These are phyloP conservation scores for Trypanosoma caninum DNA, from an alignment of 208 protist species.

Conservation along the genomic window DNA sequence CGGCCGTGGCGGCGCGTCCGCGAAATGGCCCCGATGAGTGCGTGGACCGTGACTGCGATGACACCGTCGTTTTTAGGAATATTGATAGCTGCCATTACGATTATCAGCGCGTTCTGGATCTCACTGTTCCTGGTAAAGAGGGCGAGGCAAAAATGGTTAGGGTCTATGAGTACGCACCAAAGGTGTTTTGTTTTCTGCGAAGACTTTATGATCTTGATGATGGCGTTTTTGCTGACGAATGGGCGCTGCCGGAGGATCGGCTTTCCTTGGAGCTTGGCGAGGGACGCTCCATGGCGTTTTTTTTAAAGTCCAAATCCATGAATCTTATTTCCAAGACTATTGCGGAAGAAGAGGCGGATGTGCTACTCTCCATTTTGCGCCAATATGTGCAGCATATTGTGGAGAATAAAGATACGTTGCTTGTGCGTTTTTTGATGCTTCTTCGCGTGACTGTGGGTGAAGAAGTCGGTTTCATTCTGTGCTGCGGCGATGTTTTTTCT, in stretches of 20 bases:
- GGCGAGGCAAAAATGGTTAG: conserved; percentile 29
- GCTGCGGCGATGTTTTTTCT: conserved; percentile 75
- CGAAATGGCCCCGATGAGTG: conserved; percentile 22
- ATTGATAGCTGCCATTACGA: conserved; percentile 28
- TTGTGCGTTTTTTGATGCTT: conserved; percentile 83
- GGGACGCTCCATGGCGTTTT: conserved; percentile 80
- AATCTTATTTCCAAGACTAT: conserved; percentile 85
- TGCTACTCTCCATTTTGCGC: conserved; percentile 49
- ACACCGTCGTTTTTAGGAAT: conserved; percentile 18
- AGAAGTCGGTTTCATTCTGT: conserved; percentile 71
- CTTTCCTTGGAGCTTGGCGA: conserved; percentile 61
- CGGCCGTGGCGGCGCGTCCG: conserved; percentile 19
- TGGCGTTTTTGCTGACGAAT: conserved; percentile 60
- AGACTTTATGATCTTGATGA: conserved; percentile 46
- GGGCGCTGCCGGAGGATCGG: conserved; percentile 56
- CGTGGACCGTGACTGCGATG: neutral
- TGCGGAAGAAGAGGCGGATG: conserved; percentile 54
- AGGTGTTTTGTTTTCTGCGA: conserved; percentile 67
- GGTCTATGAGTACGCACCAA: conserved; percentile 70
- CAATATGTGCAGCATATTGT: conserved; percentile 54
- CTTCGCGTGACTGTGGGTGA: conserved; percentile 38
- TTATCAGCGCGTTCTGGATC: conserved; percentile 20
- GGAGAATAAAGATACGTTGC: conserved; percentile 42
- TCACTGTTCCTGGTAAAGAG: conserved; percentile 18
- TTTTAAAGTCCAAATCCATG: conserved; percentile 77